Base-by-base conservation (phyloP, 2,329 filamentous ascomycete genomes). In the Albifimbria verrucaria region DNA sequence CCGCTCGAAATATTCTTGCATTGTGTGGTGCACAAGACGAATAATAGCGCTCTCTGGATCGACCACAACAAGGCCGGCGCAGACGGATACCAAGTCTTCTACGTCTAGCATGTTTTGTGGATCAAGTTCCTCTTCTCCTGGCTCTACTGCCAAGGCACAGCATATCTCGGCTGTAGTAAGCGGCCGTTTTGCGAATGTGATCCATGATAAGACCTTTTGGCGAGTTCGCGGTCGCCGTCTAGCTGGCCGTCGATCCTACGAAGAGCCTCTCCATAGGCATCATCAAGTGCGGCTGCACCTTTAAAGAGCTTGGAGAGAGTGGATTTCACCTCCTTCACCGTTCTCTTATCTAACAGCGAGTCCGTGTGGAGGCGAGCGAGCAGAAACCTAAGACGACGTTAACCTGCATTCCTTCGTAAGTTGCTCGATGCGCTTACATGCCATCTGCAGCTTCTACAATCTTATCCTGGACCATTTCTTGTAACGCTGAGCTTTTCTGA, bases 11-110 rank as follows among this genome's bases (percentile, higher is more conserved):
- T 75, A 79, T 46, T 77, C 70, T 45, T 77, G 69, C 0, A 71
- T 65, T 0, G 75, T 77, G 53, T 73, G 72, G 53, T 79, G 75
- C 1, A 75, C 72, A 0, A 79, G 54, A 2, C 72, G 65, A 7
- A 78, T 62, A 18, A 71, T 62, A 11, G 60, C 23, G 28, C 63
- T 76, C 45, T 71, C 55, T 41, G 68, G 49, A 39, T 77, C 70
- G 12, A 76, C 17, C 0, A 64, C 69, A 3, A 78, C 67, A 2
- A 80, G 45, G 1, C 76, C 75, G 24, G 65, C 68, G 50, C 73
- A 78, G 2, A 65, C 62, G 0, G 69, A 69, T 0, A 75, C 50
- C 0, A 75, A 50, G 1, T 67, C 59, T 12, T 67, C 61, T 4
- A 67, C 26, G 0, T 67, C 55, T 0, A 65, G 55, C 1, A 75